Evolutionary conservation across 1,139 yeast genomes (phyloP), one percentile per base, ranked within the genome.

Genomic region (Taphrina flavorubra): DNA sequence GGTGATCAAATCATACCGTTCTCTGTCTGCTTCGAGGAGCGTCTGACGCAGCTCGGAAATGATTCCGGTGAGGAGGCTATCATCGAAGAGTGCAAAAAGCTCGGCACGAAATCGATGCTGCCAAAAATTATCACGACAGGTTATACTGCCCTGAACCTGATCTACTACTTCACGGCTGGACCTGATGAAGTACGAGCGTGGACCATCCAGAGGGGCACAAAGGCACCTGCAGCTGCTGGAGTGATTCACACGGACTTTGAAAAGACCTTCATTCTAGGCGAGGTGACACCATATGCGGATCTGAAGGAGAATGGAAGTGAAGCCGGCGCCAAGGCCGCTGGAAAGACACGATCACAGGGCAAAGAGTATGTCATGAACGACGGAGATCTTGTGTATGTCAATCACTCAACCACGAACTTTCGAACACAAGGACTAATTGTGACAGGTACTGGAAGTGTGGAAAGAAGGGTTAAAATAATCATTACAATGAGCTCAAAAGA

Each of bases 1-100:
- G 98, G 98, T 76, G 99, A 94, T 80, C 79, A 88, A 73, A 90
- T 94, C 77, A 91, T 94, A 74, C 99, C 99, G 78, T 85, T 94
- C 79, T 89, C 96, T 66, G 97, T 94, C 69, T 88, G 88, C 72
- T 85, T 91, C 74, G 99, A 94, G 84, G 97, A 92, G 81, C 90
- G 90, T 80, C 85, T 94, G 76, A 90, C 98, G 61, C 87, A 84
- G 74, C 87, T 94, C 94, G 94, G 84, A 78, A 81, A 88, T 71
- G 53, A 49, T 20, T 20, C 53, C 11, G 53, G 53, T n/a, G 97
- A 90, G 75, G 98, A 87, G 78, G 99, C 94, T 83, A 89, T 96
- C 79, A 92, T 83, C 49, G 97, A 86, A 73, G 97, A 94, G 83
- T 89, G 90, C 79, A 88, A 94, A 84, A 88, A 81, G 74, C 81